Base-by-base conservation (phyloP, 345 rosid genomes). In the Linum lewisii region DNA sequence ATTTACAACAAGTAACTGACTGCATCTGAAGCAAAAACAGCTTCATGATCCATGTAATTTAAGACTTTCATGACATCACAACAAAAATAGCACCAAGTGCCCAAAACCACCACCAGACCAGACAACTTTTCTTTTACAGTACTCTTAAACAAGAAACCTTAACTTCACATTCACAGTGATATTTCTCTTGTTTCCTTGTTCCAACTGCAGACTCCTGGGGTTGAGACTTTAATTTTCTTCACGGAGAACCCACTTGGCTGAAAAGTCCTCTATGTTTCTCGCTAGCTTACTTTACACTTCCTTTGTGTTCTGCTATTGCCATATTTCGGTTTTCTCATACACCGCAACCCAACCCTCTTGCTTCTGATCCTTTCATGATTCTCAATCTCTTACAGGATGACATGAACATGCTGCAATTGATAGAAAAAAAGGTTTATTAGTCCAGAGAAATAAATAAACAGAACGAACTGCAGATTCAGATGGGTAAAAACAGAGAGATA, bases 281-380 rank as follows among this genome's bases (percentile, higher is more conserved):
- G 5, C 7, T 29, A 29, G 7, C 7, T 29, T 29, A 29, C 34
- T 29, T 29, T 29, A 3, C 34, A 29, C 34, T 29, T 29, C 34
- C 34, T 29, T 29, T 29, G 34, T 29, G 34, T 29, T 42, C 15
- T 42, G 68, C 37, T 51, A 4, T 61, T 25, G 60, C 26, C 38
- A 44, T 14, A 7, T 57, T 57, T 11, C 54, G 54, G 0, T 18
- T 20, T 55, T 57, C 44, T 80, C 69, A 84, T 34, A 80, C 80
- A 60, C 77, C 90, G 72, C 77, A 84, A 0, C 85, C 87, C 67
- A 90, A 61, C 8, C 95, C 96, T 59, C 73, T 86, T 51, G 85
- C 86, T 69, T 91, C 90, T 47, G 93, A 77, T 66, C 81, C 74
- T 82, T 82, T 92, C 90, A 88, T 86, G 82, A 91, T 82, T 76